A percentile compares a stretch with the other conserved stretches of the same genome.
Conservation (phyloP, 2,329 filamentous ascomycete species). For the Exophiala alcalophila region DNA sequence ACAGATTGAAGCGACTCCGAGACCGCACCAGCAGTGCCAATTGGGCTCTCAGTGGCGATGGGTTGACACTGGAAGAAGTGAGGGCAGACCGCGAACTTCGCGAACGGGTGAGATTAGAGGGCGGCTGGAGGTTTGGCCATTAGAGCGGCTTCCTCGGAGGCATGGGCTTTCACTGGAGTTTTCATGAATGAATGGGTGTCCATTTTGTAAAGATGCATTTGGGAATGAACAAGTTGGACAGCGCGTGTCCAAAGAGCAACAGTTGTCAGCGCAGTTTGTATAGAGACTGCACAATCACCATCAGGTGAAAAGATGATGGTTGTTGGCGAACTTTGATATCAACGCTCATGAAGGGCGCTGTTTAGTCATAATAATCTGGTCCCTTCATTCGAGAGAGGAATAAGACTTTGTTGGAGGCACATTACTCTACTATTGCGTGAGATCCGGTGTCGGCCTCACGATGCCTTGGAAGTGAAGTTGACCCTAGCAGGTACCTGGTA, state of each 20-base stretch:
- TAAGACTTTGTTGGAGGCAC: no score
- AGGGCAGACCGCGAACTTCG: constrained; percentile 73
- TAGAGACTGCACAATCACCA: not conserved
- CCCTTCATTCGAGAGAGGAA: no score
- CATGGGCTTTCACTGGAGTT: constrained; percentile 1
- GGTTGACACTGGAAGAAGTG: constrained; percentile 83
- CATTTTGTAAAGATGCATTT: no score
- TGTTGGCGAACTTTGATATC: no score
- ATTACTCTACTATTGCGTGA: no score
- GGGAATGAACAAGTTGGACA: not conserved
- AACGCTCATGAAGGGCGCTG: no score
- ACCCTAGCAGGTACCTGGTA: no score
- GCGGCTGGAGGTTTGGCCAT: constrained; percentile 71
- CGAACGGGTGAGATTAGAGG: constrained; percentile 75
- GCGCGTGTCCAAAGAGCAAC: not conserved
- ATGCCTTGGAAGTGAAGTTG: no score
- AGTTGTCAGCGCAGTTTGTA: not conserved
- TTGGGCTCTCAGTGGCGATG: constrained; percentile 75
- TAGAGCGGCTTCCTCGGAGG: not conserved
- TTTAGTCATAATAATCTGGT: no score
- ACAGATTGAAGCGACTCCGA: constrained; percentile 81
- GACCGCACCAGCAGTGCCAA: constrained; percentile 90
- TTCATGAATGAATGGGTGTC: not conserved
- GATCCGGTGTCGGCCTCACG: no score
- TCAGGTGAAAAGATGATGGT: no score